Evolutionary conservation across 176 grass and related monocot genomes (phyloP), one percentile per base, ranked within the genome.

Genomic region (Phyllostachys edulis): DNA sequence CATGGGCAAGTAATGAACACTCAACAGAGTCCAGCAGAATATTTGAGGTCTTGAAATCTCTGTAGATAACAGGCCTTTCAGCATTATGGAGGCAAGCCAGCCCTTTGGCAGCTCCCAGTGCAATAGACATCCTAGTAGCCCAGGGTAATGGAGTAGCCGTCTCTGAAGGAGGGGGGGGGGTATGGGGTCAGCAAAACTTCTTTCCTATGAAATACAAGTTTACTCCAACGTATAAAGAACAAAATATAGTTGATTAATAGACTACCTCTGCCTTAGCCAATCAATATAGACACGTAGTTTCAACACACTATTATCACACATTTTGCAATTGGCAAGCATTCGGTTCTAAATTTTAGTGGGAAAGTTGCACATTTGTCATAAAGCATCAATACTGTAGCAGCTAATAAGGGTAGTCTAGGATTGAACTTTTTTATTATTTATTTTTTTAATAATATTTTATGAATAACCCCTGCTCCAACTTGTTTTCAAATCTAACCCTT

Each of bases 41-140:
- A 85, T 98, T 98, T 82, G 95, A 98, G 72, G 95, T 98, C 88
- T 98, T 98, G 73, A 98, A 98, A 91, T 98, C 95, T 51, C 95
- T 86, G 62, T 98, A 98, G 74, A 98, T 98, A 60, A 98, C 87
- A 40, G 92, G 91, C 69, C 87, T 94, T 88, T 95, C 91, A 63
- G 95, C 90, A 66, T 93, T 93, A 83, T 98, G 95, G 63, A 98
- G 95, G 71, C 94, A 95, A 79, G 95, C 95, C 23, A 97, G 75
- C 10, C 95, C 95, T 91, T 97, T 94, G 68, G 95, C 95, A 84
- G 95, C 95, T 79, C 95, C 95, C 27, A 97, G 63, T 87, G 95
- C 95, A 21, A 97, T 97, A 5, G 90, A 94, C 92, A 97, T 94
- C 94, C 95, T 91, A 14, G 92, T 97, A 6, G 85, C 72, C 95